Evolutionary conservation across 2,329 filamentous ascomycete genomes (phyloP).

Genomic region (Spiromastix sp.): DNA sequence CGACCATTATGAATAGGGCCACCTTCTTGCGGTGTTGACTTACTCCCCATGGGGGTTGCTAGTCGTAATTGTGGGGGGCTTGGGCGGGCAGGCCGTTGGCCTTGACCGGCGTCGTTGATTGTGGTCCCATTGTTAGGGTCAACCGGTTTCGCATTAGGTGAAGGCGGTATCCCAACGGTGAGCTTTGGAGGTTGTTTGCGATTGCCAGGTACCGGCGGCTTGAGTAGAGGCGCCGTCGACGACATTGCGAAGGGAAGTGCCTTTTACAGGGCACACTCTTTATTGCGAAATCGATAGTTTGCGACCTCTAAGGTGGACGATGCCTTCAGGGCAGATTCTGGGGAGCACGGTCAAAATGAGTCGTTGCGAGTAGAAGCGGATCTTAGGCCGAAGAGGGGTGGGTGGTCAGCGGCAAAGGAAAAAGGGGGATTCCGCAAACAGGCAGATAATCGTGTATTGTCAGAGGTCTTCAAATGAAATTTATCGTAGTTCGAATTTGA

Average conservation of each 20-base stretch:
- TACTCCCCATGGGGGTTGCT: slow-evolving; percentile 71
- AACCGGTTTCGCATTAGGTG: slow-evolving; percentile 70
- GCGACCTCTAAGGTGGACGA: no score
- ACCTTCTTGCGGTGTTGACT: slow-evolving; percentile 61
- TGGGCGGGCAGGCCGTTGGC: slow-evolving; percentile 40
- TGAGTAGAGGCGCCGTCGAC: slow-evolving; percentile 67
- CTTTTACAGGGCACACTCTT: slow-evolving; percentile 1
- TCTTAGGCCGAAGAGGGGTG: no score
- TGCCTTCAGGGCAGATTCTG: no score
- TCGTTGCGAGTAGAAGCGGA: no score
- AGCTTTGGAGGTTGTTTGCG: slow-evolving; percentile 60
- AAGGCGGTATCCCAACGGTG: slow-evolving; percentile 81
- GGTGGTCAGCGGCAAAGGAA: no score
- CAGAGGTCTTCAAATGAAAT: no score
- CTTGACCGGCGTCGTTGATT: slow-evolving; percentile 27
- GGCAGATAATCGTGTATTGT: no score
- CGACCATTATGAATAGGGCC: slow-evolving; percentile 41
- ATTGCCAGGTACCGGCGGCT: slow-evolving; percentile 67
- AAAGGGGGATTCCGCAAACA: no score
- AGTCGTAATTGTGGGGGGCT: slow-evolving; percentile 71
- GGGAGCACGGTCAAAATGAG: no score
- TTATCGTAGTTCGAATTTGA: no score
- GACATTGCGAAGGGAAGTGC: slow-evolving; percentile 47
- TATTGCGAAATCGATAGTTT: no score
- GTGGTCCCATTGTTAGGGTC: slow-evolving; percentile 17